Evolutionary conservation across 2,329 filamentous ascomycete genomes (phyloP), one percentile per base, ranked within the genome.

Genomic region (Sarocladiaceae sp.): DNA sequence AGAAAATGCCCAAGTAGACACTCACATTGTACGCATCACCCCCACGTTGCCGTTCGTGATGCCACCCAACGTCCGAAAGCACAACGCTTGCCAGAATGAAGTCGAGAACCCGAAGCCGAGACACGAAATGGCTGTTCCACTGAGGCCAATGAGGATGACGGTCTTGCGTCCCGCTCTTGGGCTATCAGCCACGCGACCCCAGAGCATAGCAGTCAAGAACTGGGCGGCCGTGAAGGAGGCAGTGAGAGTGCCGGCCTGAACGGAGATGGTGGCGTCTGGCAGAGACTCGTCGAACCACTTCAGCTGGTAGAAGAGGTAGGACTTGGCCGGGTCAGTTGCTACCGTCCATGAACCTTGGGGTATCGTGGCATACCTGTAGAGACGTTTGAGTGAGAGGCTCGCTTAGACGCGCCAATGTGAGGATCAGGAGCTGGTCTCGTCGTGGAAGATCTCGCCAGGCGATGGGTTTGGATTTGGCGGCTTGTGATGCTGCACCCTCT

Each of bases 261-360:
- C 71, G 0, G 87, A 78, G 50, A 93, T 88, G 1, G 74, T 79
- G 24, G 84, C 70, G 52, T 72, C 66, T 0, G 74, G 61, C n/a
- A 76, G 63, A 23, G 52, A 62, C 2, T 68, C 64, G 47, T 74
- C 67, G 55, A 93, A 91, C 42, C 82, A 90, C 54, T 78, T 80
- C 13, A 94, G 74, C 60, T 89, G 85, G 62, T 90, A 91, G 64
- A 87, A 91, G 69, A 91, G 80, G 61, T 91, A 91, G 2, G 83
- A 76, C 62, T 83, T n/a, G 12, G 15, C 10, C 19, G 9, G 4
- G 13, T 41, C 10, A 41, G 37, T 16, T 7, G n/a, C n/a, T 41
- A 26, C 37, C 5, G 15, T 29, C 20, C 12, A 16, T 7, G 10
- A 33, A 16, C 16, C 11, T 10, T 18, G 7, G 32, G 16, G 32